Conservation (phyloP, 768 basidiomycete genomes). For the Leccinum rimulosum region DNA sequence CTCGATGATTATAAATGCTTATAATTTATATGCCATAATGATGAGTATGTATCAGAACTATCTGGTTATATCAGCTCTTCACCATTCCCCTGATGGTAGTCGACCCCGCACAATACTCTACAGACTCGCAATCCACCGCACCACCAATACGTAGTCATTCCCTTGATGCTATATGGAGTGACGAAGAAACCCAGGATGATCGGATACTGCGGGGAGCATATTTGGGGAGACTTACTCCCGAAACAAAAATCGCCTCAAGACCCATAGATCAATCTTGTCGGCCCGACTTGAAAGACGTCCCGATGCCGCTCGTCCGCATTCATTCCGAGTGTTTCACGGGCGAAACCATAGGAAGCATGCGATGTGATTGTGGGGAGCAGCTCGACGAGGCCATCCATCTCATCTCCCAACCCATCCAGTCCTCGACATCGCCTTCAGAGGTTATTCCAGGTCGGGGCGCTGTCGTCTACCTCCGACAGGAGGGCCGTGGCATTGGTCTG, state of each 20-base stretch:
- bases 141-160: conserved; percentile 77
- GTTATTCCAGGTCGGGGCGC: conserved; percentile 83
- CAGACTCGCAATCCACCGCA: conserved; percentile 33
- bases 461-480: conserved; percentile 93
- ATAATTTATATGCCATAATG: no score
- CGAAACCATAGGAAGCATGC: conserved; percentile 96
- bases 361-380: conserved; percentile 99
- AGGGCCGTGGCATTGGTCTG: conserved; percentile 95
- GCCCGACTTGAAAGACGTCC: conserved; percentile 35
- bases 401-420: conserved; percentile 68
- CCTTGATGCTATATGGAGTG: conserved; percentile 81
- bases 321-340: conserved; percentile 99
- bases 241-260: conserved; percentile 45
- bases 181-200: conserved; percentile 88
- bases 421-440: conserved; percentile 37
- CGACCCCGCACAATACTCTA: conserved; percentile 80
- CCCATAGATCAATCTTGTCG: conserved; percentile 20
- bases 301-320: conserved; percentile 85
- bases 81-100: conserved; percentile 56
- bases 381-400: conserved; percentile 92
- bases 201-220: conserved; percentile 93
- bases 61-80: no score
- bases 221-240: conserved; percentile 72
- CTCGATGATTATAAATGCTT: no score
- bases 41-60: no score